Evolutionary conservation across 176 grass and related monocot genomes (phyloP).

Genomic region (Calamus simplicifolius): DNA sequence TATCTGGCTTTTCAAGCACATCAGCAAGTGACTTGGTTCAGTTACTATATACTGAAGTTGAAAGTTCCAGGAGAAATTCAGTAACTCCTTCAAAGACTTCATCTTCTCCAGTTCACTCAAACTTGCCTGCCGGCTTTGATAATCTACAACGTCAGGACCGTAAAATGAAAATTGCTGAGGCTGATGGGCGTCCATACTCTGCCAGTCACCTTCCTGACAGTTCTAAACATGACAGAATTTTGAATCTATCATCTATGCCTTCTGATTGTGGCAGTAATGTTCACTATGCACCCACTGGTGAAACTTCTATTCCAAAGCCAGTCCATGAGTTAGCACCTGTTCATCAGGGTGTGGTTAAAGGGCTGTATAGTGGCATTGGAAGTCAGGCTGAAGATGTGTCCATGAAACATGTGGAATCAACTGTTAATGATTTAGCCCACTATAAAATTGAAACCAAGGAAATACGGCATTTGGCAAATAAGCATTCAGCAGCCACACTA

Average conservation of each 20-base stretch:
- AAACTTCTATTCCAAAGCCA: conserved; percentile 17
- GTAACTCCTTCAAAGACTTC: neutral
- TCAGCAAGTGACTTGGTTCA: conserved; percentile 29
- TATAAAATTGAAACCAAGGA: conserved; percentile 11
- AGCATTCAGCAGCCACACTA: neutral
- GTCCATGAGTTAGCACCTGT: conserved; percentile 2
- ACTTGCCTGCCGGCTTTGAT: conserved; percentile 7
- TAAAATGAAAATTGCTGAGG: conserved; percentile 13
- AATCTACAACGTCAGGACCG: conserved; percentile 9
- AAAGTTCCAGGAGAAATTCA: neutral
- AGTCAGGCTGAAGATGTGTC: conserved; percentile 16
- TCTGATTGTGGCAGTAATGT: conserved; percentile 13
- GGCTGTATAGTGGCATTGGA: conserved; percentile 1
- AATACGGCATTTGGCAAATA: conserved; percentile 1
- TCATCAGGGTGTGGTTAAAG: neutral
- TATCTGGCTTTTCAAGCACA: conserved; percentile 12
- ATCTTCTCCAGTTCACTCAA: conserved; percentile 15
- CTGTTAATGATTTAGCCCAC: conserved; percentile 1
- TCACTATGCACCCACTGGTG: neutral
- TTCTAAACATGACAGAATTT: conserved; percentile 9
- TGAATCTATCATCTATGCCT: conserved; percentile 23
- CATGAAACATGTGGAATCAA: conserved; percentile 9
- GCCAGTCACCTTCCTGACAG: neutral
- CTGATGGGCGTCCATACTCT: neutral
- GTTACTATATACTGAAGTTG: conserved; percentile 19